These are phyloP conservation scores for Podospora tetraspora DNA, from an alignment of 495 filamentous ascomycete species.

Conservation along the genomic window DNA sequence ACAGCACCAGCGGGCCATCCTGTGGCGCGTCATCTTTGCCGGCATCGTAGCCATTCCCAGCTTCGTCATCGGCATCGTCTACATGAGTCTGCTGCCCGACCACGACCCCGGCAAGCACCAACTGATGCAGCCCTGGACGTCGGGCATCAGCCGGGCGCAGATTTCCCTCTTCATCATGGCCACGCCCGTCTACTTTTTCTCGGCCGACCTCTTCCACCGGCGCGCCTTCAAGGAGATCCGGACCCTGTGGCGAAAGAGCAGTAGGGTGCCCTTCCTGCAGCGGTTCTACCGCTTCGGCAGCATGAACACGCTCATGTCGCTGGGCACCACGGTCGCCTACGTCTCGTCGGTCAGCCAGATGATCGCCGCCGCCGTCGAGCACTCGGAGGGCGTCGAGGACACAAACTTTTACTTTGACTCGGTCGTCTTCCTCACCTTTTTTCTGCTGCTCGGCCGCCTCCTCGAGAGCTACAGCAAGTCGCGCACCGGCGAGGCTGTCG, in stretches of 20 bases:
- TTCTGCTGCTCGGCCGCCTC: slow-evolving; percentile 71
- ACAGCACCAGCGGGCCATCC: slow-evolving; percentile 55
- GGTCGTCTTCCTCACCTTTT: slow-evolving; percentile 89
- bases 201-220: slow-evolving; percentile 79
- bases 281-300: slow-evolving; percentile 91
- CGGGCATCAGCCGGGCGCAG: slow-evolving; percentile 69
- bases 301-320: slow-evolving; percentile 91
- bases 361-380: slow-evolving; percentile 55
- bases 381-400: slow-evolving; percentile 35
- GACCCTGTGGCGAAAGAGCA: slow-evolving; percentile 75
- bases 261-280: slow-evolving; percentile 65
- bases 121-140: slow-evolving; percentile 66
- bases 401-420: slow-evolving; percentile 84
- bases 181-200: slow-evolving; percentile 85
- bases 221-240: slow-evolving; percentile 74
- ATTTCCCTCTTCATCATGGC: slow-evolving; percentile 82
- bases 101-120: slow-evolving; percentile 52
- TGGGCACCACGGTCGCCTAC: slow-evolving; percentile 87
- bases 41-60: slow-evolving; percentile 76
- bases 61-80: slow-evolving; percentile 85
- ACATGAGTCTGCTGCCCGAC: slow-evolving; percentile 71
- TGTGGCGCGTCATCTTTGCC: slow-evolving; percentile 63
- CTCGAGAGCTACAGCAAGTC: slow-evolving; percentile 92
- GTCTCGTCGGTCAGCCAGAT: slow-evolving; percentile 76
- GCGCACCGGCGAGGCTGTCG: slow-evolving; percentile 83